These are phyloP conservation scores for Suillus bovinus DNA, from an alignment of 768 basidiomycete species.

Conservation along the genomic window DNA sequence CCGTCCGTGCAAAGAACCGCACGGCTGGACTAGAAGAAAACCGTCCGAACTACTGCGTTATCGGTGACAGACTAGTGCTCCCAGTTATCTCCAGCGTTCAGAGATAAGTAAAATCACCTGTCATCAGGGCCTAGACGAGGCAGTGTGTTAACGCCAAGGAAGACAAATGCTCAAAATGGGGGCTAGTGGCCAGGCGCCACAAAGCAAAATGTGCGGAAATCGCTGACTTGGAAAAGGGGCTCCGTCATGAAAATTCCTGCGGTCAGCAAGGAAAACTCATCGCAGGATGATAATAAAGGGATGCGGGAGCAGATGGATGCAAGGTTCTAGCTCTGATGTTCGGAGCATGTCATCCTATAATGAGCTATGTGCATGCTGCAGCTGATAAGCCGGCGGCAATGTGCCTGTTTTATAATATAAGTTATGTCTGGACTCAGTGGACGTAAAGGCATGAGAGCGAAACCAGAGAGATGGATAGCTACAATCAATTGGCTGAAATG, in stretches of 20 bases:
- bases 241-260: background rate
- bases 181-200: background rate
- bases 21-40: background rate
- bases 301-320: background rate
- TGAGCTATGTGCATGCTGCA: background rate
- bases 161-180: background rate
- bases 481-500: background rate
- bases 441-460: conserved; percentile 4
- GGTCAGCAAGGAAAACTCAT: background rate
- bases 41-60: background rate
- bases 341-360: conserved; percentile 2
- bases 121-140: background rate
- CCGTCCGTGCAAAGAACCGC: background rate
- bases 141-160: conserved; percentile 4
- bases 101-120: conserved; percentile 4
- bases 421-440: background rate
- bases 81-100: conserved; percentile 1
- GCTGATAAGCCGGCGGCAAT: conserved; percentile 8
- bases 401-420: conserved; percentile 2
- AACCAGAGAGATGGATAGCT: background rate
- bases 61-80: conserved; percentile 1
- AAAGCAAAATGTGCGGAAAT: conserved; percentile 1
- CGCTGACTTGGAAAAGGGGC: background rate
- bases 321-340: background rate
- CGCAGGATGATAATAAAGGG: background rate